Percentiles rank a stretch among this genome's conserved stretches.
These are phyloP conservation scores for Globisporangium spiculum DNA, from an alignment of 352 stramenopile species.

Conservation along the genomic window DNA sequence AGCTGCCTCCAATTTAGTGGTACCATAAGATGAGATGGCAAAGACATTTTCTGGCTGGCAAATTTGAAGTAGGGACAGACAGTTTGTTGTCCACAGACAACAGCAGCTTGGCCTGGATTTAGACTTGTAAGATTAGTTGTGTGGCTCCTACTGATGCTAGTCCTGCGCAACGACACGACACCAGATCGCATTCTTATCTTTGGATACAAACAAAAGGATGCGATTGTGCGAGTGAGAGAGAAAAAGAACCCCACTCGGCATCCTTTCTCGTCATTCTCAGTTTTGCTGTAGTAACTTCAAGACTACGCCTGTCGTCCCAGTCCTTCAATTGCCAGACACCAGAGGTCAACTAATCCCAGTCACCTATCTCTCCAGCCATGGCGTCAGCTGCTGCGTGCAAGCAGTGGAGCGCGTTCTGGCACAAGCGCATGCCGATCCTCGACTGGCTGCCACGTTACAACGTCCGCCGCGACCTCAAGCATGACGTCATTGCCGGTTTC, in stretches of 20 bases:
- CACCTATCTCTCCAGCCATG: background rate
- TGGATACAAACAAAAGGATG: too few species aligned
- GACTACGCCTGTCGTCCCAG: background rate
- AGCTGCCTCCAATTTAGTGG: constrained; percentile 21
- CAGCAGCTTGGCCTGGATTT: background rate
- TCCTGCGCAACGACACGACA: background rate
- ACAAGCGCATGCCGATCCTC: constrained; percentile 66
- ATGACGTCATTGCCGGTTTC: constrained; percentile 60
- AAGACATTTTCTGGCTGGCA: too few species aligned
- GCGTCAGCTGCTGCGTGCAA: background rate
- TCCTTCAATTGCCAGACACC: background rate
- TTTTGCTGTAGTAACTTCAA: background rate
- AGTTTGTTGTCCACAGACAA: too few species aligned
- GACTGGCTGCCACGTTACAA: constrained; percentile 72
- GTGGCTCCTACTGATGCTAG: background rate
- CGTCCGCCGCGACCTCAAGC: constrained; percentile 57
- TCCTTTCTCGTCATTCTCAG: background rate
- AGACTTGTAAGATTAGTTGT: background rate
- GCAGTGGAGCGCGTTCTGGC: constrained; percentile 11
- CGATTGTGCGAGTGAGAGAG: background rate
- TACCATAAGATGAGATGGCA: too few species aligned
- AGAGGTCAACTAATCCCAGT: background rate
- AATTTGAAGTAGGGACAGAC: too few species aligned
- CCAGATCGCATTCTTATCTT: background rate
- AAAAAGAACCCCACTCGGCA: background rate